Conservation (phyloP, 2,329 filamentous ascomycete genomes). For the Hypoxylon sp. region DNA sequence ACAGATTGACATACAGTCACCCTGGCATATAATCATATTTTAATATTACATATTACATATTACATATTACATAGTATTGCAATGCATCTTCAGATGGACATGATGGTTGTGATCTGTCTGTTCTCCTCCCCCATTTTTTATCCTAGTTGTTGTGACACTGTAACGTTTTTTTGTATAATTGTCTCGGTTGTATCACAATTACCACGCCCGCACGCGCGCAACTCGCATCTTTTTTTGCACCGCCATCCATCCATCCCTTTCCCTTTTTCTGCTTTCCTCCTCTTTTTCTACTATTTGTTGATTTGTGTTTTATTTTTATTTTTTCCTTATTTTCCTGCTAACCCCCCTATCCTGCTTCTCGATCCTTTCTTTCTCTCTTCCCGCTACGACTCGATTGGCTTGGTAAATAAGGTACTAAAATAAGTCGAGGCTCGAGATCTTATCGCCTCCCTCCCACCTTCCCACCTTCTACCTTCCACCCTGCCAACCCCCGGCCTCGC, state of each 20-base stretch:
- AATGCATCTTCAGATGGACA: constrained; percentile 2
- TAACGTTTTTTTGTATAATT: constrained; percentile 20
- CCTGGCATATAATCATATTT: too few relatives aligned
- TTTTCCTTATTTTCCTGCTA: constrained; percentile 7
- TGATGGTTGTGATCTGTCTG: constrained; percentile 25
- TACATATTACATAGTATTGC: too few relatives aligned
- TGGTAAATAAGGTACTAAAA: too few relatives aligned
- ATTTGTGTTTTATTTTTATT: constrained; percentile 3
- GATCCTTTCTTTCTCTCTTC: not conserved
- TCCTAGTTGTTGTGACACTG: constrained; percentile 8
- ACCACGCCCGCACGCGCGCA: constrained; percentile 26
- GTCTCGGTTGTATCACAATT: constrained; percentile 30
- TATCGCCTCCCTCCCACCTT: constrained; percentile 8
- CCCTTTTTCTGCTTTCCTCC: constrained; percentile 2
- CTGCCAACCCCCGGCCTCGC: constrained; percentile 30
- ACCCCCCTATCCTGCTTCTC: constrained; percentile 8
- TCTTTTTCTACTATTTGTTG: constrained; percentile 8
- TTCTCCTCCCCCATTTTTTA: constrained; percentile 9
- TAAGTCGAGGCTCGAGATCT: constrained; percentile 9
- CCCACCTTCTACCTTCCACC: too few relatives aligned
- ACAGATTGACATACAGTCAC: too few relatives aligned
- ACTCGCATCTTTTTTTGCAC: constrained; percentile 7
- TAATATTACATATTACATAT: too few relatives aligned
- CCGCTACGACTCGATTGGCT: too few relatives aligned
- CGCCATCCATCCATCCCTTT: not conserved